A percentile compares a stretch with the other conserved stretches of the same genome.
These are phyloP conservation scores for Plasmodium cynomolgi DNA, from an alignment of 169 alveolate species.

Conservation along the genomic window DNA sequence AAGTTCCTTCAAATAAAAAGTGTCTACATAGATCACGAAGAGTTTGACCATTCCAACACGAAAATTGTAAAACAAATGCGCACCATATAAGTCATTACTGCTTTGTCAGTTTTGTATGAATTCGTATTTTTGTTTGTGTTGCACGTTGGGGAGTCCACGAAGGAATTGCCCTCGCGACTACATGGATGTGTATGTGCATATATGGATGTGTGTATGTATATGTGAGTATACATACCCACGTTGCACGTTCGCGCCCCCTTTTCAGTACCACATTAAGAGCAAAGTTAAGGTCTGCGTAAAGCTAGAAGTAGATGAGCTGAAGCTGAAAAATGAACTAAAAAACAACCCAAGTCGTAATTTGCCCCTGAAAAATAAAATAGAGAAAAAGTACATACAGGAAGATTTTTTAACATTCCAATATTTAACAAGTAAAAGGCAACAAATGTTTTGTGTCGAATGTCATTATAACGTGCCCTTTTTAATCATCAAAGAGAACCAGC, in stretches of 20 bases:
- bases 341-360: background rate
- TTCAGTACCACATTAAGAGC: constrained; percentile 51
- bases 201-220: background rate
- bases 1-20: constrained; percentile 56
- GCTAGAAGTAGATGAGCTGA: constrained; percentile 43
- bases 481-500: constrained; percentile 53
- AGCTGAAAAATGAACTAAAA: constrained; percentile 51
- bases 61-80: constrained; percentile 32
- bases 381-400: constrained; percentile 40
- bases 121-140: background rate
- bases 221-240: background rate
- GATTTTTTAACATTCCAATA: constrained; percentile 70
- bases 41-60: constrained; percentile 63
- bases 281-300: constrained; percentile 43
- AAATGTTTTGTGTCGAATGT: constrained; percentile 53
- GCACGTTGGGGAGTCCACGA: background rate
- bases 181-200: background rate
- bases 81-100: background rate
- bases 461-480: constrained; percentile 47
- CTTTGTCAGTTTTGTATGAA: background rate
- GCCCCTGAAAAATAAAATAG: constrained; percentile 3
- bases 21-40: constrained; percentile 36
- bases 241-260: constrained; percentile 1
- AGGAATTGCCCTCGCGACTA: background rate
- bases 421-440: constrained; percentile 52